A percentile compares a stretch with the other conserved stretches of the same genome.
Conservation (phyloP, 352 stramenopile genomes). For the Phytophthora ramorum region DNA sequence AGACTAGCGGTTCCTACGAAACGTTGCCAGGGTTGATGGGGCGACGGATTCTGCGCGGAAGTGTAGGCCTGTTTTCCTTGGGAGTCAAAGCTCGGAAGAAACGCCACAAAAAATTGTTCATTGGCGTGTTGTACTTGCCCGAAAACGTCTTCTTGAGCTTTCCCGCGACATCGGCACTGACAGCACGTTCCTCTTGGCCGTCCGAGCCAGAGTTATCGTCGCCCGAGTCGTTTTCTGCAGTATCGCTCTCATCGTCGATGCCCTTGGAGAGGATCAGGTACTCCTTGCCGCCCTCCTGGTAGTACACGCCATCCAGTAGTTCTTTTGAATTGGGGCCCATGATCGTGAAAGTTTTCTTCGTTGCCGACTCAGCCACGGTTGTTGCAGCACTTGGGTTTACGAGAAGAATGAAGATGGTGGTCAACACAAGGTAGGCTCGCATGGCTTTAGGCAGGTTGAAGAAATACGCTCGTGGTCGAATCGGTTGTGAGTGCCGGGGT, state of each 20-base stretch:
- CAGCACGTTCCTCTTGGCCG: neutral
- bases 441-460: no score
- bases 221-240: neutral
- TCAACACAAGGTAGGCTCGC: no score
- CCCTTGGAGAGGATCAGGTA: neutral
- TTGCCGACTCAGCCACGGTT: neutral
- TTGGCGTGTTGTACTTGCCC: neutral
- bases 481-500: no score
- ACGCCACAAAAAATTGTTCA: neutral
- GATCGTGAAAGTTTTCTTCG: constrained; percentile 1
- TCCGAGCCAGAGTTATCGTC: neutral
- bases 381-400: neutral
- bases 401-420: no score
- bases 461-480: no score
- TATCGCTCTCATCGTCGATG: neutral
- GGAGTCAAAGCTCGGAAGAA: neutral
- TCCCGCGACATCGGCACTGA: neutral
- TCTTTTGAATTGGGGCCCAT: neutral
- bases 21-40: no score
- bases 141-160: neutral
- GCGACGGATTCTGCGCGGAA: neutral
- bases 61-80: neutral
- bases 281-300: neutral
- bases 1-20: no score
- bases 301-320: neutral